These are phyloP conservation scores for Nyctanthes arbortristis DNA, from an alignment of 257 asterid species.

Conservation along the genomic window DNA sequence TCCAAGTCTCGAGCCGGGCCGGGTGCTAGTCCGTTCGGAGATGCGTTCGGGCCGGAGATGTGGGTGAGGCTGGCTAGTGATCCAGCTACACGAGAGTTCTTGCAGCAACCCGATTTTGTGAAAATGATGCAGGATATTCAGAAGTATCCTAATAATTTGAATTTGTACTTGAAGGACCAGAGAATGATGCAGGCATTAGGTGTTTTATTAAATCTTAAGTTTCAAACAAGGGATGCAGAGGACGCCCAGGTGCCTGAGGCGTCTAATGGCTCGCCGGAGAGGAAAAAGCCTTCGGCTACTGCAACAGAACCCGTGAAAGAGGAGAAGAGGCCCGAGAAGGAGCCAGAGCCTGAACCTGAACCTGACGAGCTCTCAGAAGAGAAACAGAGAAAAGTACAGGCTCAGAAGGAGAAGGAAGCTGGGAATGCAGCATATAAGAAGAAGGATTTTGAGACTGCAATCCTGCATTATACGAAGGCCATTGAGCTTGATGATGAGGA, in stretches of 20 bases:
- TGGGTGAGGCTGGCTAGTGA: constrained; percentile 79
- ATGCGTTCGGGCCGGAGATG: constrained; percentile 92
- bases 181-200: constrained; percentile 91
- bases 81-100: constrained; percentile 54
- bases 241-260: constrained; percentile 48
- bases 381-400: constrained; percentile 53
- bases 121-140: constrained; percentile 88
- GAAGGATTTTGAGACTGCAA: constrained; percentile 88
- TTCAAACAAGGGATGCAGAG: constrained; percentile 54
- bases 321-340: constrained; percentile 50
- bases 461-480: constrained; percentile 72
- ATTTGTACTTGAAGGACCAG: constrained; percentile 71
- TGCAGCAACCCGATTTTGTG: constrained; percentile 82
- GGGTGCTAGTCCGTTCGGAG: constrained; percentile 64
- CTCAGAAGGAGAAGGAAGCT: constrained; percentile 80
- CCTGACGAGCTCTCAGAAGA: constrained; percentile 49
- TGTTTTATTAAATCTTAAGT: constrained; percentile 62
- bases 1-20: constrained; percentile 33
- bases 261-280: constrained; percentile 36
- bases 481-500: constrained; percentile 75
- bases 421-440: constrained; percentile 91
- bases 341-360: constrained; percentile 48
- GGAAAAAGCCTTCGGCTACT: constrained; percentile 51
- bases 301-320: constrained; percentile 51
- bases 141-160: constrained; percentile 67